Percentiles rank a stretch among this genome's conserved stretches.
phyloP scores from a whole-genome alignment of 2,329 filamentous ascomycete genomes.

The Colletotrichum noveboracense region DNA sequence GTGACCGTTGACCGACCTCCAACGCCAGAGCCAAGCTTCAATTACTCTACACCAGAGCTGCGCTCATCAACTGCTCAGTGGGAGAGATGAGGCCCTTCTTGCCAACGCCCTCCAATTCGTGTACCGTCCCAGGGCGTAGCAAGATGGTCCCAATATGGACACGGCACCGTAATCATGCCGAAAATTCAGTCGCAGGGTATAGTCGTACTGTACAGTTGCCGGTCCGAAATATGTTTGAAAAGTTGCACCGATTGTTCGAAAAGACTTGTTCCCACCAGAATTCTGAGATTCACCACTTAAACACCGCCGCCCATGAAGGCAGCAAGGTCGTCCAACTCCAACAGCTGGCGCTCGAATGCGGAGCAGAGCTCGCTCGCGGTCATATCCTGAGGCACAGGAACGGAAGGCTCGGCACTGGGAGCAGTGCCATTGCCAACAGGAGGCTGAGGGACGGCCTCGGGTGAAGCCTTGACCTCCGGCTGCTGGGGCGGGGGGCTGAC shows the following conservation, averaged over 20 bases:
- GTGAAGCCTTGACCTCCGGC: conserved; percentile 42
- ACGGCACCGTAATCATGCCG: not conserved
- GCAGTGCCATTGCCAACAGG: conserved; percentile 23
- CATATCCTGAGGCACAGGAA: conserved; percentile 50
- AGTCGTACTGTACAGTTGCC: conserved; percentile 19
- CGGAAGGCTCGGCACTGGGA: conserved; percentile 27
- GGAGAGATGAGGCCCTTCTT: not conserved
- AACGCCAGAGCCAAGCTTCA: conserved; percentile 5
- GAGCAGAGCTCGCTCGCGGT: conserved; percentile 62
- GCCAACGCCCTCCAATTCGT: not conserved
- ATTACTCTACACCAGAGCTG: not conserved
- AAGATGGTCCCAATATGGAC: not conserved
- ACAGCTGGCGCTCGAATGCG: conserved; percentile 64
- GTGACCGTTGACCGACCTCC: not conserved
- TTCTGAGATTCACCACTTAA: conserved; percentile 28
- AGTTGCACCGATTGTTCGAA: not conserved
- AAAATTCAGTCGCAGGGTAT: conserved; percentile 14
- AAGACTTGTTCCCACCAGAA: not conserved
- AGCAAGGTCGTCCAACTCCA: conserved; percentile 65
- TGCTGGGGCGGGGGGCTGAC: conserved; percentile 44
- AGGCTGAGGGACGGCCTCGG: conserved; percentile 19
- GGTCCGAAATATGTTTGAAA: not conserved
- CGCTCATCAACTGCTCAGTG: not conserved
- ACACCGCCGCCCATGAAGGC: conserved; percentile 69
- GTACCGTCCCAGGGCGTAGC: not conserved